Evolutionary conservation across 2,329 filamentous ascomycete species (phyloP).

Genomic region (Drechmeria coniospora): DNA sequence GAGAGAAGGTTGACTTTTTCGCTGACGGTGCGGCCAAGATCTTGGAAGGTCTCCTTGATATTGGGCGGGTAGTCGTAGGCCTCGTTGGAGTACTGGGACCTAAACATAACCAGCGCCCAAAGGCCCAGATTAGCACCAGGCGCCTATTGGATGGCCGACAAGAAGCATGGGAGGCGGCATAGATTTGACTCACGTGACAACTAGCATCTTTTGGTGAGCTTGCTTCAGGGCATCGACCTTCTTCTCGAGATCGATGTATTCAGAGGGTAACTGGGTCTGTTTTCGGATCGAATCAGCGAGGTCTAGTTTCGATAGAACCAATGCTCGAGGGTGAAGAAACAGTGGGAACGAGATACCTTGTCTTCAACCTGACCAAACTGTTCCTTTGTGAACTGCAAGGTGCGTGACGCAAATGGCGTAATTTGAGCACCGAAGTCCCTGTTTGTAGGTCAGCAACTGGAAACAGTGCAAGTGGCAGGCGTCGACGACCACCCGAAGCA

Average conservation of each 20-base stretch:
- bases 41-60: slow-evolving; percentile 93
- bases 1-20: slow-evolving; percentile 91
- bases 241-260: slow-evolving; percentile 98
- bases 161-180: not conserved
- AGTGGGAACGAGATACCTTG: slow-evolving; percentile 47
- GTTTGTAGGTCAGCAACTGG: slow-evolving; percentile 11
- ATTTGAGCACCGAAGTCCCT: slow-evolving; percentile 61
- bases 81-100: slow-evolving; percentile 85
- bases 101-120: slow-evolving; percentile 18
- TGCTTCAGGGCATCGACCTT: slow-evolving; percentile 93
- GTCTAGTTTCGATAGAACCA: too few relatives aligned
- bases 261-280: slow-evolving; percentile 86
- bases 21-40: slow-evolving; percentile 85
- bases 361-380: slow-evolving; percentile 90
- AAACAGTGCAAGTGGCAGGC: too few relatives aligned
- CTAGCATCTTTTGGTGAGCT: slow-evolving; percentile 92
- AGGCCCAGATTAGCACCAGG: too few relatives aligned
- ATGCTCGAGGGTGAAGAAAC: too few relatives aligned
- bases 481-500: too few relatives aligned
- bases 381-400: slow-evolving; percentile 95
- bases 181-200: slow-evolving; percentile 71
- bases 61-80: slow-evolving; percentile 90
- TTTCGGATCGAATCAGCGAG: too few relatives aligned
- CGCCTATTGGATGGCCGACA: not conserved
- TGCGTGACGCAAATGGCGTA: slow-evolving; percentile 83